Conservation (phyloP, 495 filamentous ascomycete species). For the Aspergillus bertholletiae region DNA sequence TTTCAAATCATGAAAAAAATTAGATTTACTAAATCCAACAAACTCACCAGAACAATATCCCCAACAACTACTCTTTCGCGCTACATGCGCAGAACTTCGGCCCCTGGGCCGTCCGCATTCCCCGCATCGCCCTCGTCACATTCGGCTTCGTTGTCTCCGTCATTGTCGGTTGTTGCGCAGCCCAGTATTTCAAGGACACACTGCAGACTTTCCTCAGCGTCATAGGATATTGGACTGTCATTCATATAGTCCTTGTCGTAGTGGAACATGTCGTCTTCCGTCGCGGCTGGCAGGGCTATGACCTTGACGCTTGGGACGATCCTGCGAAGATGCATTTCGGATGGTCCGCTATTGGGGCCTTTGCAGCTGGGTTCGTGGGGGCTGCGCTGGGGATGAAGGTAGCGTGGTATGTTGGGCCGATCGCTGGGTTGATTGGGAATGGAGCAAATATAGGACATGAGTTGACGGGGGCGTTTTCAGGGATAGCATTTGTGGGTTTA, state of each 20-base stretch:
- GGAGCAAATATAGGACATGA: conserved; percentile 71
- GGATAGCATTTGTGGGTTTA: conserved; percentile 16
- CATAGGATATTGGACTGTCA: conserved; percentile 67
- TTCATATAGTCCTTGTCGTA: conserved; percentile 63
- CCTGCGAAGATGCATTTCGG: conserved; percentile 56
- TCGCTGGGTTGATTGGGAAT: conserved; percentile 56
- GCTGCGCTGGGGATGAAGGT: conserved; percentile 73
- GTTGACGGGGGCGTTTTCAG: conserved; percentile 41
- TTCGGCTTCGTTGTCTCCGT: conserved; percentile 21
- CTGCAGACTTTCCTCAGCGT: conserved; percentile 26
- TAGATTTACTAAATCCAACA: too few species aligned
- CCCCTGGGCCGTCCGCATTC: conserved; percentile 30
- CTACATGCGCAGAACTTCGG: conserved; percentile 33
- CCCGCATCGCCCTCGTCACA: conserved; percentile 25
- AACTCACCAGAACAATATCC: conserved; percentile 31
- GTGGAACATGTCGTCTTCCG: conserved; percentile 70
- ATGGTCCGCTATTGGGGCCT: conserved; percentile 58
- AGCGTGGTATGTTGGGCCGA: conserved; percentile 62
- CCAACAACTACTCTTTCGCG: conserved; percentile 28
- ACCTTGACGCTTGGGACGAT: conserved; percentile 52
- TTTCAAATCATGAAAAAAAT: too few species aligned
- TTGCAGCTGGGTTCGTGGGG: conserved; percentile 59
- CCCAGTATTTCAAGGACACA: conserved; percentile 22
- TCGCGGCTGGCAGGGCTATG: conserved; percentile 54
- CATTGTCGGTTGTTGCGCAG: conserved; percentile 22